Evolutionary conservation across 306 rosid species (phyloP).

Genomic region (Hippophae gyantsensis): DNA sequence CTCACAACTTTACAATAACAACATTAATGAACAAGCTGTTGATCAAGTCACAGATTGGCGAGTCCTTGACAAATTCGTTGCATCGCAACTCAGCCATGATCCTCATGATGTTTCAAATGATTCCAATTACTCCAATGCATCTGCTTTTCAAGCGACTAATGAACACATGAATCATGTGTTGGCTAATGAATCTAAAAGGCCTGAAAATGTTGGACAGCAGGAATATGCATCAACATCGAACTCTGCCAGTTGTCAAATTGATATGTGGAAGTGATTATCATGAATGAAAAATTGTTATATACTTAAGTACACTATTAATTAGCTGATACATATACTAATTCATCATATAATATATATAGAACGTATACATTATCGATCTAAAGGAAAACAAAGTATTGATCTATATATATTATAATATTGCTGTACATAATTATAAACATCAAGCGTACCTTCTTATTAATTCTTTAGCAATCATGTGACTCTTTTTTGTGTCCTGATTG

Average conservation of each 20-base stretch:
- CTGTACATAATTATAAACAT: conserved; percentile 10
- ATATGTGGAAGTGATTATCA: conserved; percentile 58
- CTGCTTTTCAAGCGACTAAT: conserved; percentile 32
- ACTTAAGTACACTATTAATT: conserved; percentile 1
- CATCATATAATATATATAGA: not conserved
- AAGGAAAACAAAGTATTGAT: not conserved
- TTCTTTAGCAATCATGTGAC: not conserved
- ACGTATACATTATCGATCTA: too few relatives aligned
- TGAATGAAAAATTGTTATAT: not conserved
- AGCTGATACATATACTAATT: not conserved
- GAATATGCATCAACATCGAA: conserved; percentile 51
- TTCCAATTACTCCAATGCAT: conserved; percentile 31
- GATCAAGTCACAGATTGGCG: conserved; percentile 71
- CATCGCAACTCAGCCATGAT: conserved; percentile 56
- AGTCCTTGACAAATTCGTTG: conserved; percentile 69
- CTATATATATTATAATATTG: not conserved
- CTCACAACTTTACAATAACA: conserved; percentile 17
- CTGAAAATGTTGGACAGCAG: conserved; percentile 18
- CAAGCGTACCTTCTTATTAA: not conserved
- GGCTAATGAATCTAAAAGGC: conserved; percentile 26
- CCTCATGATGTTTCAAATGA: conserved; percentile 42
- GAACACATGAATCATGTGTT: conserved; percentile 25
- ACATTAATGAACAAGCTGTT: conserved; percentile 24
- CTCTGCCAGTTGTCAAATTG: conserved; percentile 49
- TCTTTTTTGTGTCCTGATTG: not conserved